A percentile compares a stretch with the other conserved stretches of the same genome.
Conservation (phyloP, 2,329 filamentous ascomycete species). For the Fusarium euwallaceae region DNA sequence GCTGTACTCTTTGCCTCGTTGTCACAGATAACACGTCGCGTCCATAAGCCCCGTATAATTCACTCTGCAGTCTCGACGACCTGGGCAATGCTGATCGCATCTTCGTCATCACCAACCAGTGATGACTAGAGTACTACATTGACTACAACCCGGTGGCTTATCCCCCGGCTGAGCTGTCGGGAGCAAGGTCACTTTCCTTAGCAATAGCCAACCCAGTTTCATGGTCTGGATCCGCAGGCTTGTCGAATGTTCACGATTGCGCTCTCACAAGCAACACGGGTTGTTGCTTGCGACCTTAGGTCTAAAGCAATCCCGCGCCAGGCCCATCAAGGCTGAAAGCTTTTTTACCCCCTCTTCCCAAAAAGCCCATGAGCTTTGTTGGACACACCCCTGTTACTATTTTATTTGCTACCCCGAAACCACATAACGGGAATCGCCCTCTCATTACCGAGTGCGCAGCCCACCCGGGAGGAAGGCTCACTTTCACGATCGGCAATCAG, state of each 20-base stretch:
- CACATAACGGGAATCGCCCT: background rate
- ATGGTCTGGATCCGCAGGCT: constrained; percentile 4
- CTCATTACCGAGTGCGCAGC: constrained; percentile 22
- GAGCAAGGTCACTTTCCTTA: constrained; percentile 2
- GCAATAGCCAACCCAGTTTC: constrained; percentile 9
- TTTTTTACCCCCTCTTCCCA: constrained; percentile 13
- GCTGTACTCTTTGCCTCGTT: background rate
- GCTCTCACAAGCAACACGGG: constrained; percentile 6
- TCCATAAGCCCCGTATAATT: constrained; percentile 10
- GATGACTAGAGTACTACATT: background rate
- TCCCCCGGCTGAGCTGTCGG: constrained; percentile 5
- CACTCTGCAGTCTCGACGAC: background rate
- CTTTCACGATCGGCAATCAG: constrained; percentile 25
- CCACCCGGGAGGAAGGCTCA: constrained; percentile 15
- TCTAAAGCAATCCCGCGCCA: constrained; percentile 25
- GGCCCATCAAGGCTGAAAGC: constrained; percentile 35
- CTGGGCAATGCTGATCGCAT: constrained; percentile 20
- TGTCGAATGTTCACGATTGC: constrained; percentile 13
- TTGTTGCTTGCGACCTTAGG: constrained; percentile 3
- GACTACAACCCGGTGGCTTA: constrained; percentile 1
- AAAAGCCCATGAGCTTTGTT: background rate
- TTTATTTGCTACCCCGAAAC: constrained; percentile 2
- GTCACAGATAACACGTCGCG: constrained; percentile 7
- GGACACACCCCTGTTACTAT: constrained; percentile 8
- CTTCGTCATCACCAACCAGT: constrained; percentile 20